Base-by-base conservation (phyloP, 768 basidiomycete genomes). In the Astraeus odoratus region DNA sequence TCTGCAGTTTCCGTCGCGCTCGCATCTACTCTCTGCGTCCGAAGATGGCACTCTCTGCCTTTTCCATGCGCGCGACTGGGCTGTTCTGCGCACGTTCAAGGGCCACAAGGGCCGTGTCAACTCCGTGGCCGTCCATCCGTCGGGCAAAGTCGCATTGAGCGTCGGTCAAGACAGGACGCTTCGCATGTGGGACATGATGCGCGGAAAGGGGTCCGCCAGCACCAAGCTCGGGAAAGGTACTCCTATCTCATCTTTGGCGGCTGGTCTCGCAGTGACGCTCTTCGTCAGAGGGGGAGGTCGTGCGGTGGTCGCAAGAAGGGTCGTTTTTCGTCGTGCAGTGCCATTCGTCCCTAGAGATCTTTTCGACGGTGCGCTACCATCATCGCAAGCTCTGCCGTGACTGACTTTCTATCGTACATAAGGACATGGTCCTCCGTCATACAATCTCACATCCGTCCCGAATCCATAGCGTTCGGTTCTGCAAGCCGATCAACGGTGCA, bases 131-230 rank as follows among this genome's bases (percentile, higher is more conserved):
- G 82, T 97, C 3, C 96, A 99, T 57, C 95, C 92, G 0, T 86
- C 88, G 0, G 90, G 94, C 5, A 88, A 97, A 56, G 78, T 97
- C 15, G 94, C 85, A 1, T 64, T 99, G 31, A 91, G 83, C 49
- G 92, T 97, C 0, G 95, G 96, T 6, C 84, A 82, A 56, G 96
- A 98, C 57, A 74, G 77, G 51, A 89, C 87, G 3, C 53, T 98
- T 47, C 77, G 93, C 34, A 96, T 99, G 94, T 99, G 96, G 96
- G 96, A 99, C 71, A 70, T 99, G 39, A 94, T 97, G 89, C 72
- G 94, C 36, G 95, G 95, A 0, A 85, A 86, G 61, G 89, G 90
- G 3, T 80, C 80, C 9, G 91, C 90, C 6, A 91, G 92, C 61
- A 85, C 80, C 37, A 93, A 94, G 59, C 64, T 99, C 5, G 89